Conservation (phyloP, 495 filamentous ascomycete species). For the Daldinia decipiens region DNA sequence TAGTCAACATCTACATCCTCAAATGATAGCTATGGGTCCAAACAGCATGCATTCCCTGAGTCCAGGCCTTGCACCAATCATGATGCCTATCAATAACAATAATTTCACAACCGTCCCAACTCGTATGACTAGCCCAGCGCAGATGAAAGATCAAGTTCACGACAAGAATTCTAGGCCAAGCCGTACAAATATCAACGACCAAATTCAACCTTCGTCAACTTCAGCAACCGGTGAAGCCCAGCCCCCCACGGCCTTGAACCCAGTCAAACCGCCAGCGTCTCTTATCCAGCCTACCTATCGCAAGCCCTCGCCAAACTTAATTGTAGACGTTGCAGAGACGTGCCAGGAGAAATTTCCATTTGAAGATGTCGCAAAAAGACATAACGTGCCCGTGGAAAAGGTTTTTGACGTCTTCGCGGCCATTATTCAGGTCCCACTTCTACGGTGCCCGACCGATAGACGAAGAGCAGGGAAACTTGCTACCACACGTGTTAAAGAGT, state of each 20-base stretch:
- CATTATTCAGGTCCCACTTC: conserved; percentile 57
- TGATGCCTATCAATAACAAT: conserved; percentile 37
- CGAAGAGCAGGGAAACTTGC: conserved; percentile 49
- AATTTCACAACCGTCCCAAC: conserved; percentile 27
- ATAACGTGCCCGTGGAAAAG: conserved; percentile 53
- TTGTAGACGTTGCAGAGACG: conserved; percentile 62
- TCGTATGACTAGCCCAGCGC: conserved; percentile 24
- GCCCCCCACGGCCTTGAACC: conserved; percentile 7
- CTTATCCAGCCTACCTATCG: conserved; percentile 48
- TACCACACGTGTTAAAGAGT: conserved; percentile 49
- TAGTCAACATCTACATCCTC: conserved; percentile 39
- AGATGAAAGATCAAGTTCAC: conserved; percentile 20
- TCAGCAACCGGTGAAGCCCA: not conserved
- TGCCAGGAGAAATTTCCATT: conserved; percentile 59
- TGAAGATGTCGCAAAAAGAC: conserved; percentile 55
- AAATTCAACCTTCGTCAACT: conserved; percentile 27
- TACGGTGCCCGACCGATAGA: conserved; percentile 56
- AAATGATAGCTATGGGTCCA: conserved; percentile 37
- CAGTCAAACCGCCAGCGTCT: conserved; percentile 40
- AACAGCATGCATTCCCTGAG: conserved; percentile 38
- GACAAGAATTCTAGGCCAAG: conserved; percentile 3
- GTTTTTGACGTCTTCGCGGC: conserved; percentile 58
- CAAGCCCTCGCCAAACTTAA: conserved; percentile 50
- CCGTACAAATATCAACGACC: conserved; percentile 32
- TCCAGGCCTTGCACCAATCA: conserved; percentile 32